phyloP scores from a whole-genome alignment of 306 rosid species.

The Boehmeria nivea region DNA sequence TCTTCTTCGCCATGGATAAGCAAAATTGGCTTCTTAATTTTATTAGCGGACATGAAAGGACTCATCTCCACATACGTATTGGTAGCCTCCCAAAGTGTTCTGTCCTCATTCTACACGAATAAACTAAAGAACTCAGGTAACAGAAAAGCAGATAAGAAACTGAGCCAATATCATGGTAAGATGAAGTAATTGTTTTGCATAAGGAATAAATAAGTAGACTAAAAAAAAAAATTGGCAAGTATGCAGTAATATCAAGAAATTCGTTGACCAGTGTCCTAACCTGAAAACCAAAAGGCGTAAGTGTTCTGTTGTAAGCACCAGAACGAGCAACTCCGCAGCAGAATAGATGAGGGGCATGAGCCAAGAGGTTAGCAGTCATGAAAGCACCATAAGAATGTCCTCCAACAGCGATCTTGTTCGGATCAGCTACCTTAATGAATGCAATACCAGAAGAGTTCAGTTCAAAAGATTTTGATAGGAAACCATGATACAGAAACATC shows the following conservation, averaged over 20 bases:
- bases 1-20: slow-evolving; percentile 98
- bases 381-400: slow-evolving; percentile 99
- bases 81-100: slow-evolving; percentile 98
- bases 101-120: slow-evolving; percentile 72
- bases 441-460: slow-evolving; percentile 17
- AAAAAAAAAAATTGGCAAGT: background rate
- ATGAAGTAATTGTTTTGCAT: background rate
- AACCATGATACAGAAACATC: slow-evolving; percentile 6
- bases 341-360: slow-evolving; percentile 97
- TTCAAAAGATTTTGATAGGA: slow-evolving; percentile 9
- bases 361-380: slow-evolving; percentile 98
- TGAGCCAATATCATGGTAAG: slow-evolving; percentile 13
- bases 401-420: slow-evolving; percentile 85
- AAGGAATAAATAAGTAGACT: background rate
- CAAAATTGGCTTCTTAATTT: slow-evolving; percentile 92
- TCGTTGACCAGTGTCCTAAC: too few relatives aligned
- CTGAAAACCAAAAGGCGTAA: slow-evolving; percentile 99
- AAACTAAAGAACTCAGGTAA: slow-evolving; percentile 16
- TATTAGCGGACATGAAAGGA: slow-evolving; percentile 95
- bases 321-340: slow-evolving; percentile 98
- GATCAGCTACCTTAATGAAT: slow-evolving; percentile 78
- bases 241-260: background rate
- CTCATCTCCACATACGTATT: slow-evolving; percentile 91
- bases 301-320: slow-evolving; percentile 98
- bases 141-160: slow-evolving; percentile 12